These are phyloP conservation scores for Cinnamomum chago DNA, from an alignment of 164 flowering plant species.

Conservation along the genomic window DNA sequence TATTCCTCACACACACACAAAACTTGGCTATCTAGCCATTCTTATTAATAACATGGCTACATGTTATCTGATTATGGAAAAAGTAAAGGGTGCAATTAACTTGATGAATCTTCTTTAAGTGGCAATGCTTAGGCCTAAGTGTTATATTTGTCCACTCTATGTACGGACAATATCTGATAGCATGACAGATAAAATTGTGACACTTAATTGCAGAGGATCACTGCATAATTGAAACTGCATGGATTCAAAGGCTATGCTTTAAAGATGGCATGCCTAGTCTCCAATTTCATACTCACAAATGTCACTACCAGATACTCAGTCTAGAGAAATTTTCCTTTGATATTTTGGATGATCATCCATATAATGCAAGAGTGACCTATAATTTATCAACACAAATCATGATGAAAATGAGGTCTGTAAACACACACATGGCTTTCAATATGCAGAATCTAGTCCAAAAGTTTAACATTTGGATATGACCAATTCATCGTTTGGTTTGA, in stretches of 20 bases:
- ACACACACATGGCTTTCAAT: conserved; percentile 15
- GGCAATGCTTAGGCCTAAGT: too few species aligned
- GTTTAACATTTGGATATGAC: conserved; percentile 3
- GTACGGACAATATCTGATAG: too few species aligned
- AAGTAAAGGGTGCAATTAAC: too few species aligned
- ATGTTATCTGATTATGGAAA: too few species aligned
- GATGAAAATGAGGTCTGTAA: conserved; percentile 5
- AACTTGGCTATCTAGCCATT: too few species aligned
- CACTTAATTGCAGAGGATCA: neutral
- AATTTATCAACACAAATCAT: neutral
- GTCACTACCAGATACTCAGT: neutral
- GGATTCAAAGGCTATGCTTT: neutral
- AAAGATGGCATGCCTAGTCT: neutral
- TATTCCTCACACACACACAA: too few species aligned
- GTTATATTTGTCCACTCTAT: too few species aligned
- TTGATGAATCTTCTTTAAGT: too few species aligned
- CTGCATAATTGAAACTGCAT: neutral
- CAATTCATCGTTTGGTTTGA: neutral
- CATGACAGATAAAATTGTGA: neutral
- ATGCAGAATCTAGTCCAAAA: conserved; percentile 21
- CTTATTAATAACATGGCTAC: too few species aligned
- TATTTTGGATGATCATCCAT: neutral
- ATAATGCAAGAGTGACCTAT: neutral
- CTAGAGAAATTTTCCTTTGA: neutral
- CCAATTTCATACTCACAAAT: neutral